Base-by-base conservation (phyloP, 257 asterid species). In the Lycium barbarum region DNA sequence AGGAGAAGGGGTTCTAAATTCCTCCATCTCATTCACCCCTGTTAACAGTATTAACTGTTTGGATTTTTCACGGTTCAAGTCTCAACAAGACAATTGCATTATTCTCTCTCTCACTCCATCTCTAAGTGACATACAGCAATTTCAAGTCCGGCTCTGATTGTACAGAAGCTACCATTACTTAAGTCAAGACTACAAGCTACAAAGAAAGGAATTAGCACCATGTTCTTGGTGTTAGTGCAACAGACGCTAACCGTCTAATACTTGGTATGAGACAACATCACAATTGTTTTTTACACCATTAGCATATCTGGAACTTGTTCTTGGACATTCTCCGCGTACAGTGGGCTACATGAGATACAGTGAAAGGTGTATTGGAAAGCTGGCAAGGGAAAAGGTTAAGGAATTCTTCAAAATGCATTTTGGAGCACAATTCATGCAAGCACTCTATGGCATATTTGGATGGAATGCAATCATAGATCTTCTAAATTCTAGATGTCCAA, bases 111-210 rank as follows among this genome's bases (percentile, higher is more conserved):
- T 65, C 33, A 47, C 11, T 73, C 58, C 11, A 2, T 47, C 35
- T 73, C 59, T n/a, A 45, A 47, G 80, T 73, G 13, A 58, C 80
- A 73, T 47, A 73, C 47, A 9, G 80, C n/a, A 45, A 73, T 45
- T 20, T 20, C 80, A 45, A 11, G 59, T 45, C 20, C 18, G 12
- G 11, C 40, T 20, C 47, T 8, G 38, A 73, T 45, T 45, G 55
- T 11, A 73, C 58, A 73, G 7, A 73, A 6, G 40, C 80, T 45
- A 73, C 59, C 59, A 73, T 73, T 20, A 73, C 57, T 45, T 73
- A 47, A 38, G 11, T 73, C 80, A 73, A 73, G 58, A 73, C 59
- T 73, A 73, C 80, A 73, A 47, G 80, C 36, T 73, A 73, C 59
- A n/a, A 49, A 73, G 59, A 73, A 33, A 73, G 59, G 80, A 73